Base-by-base conservation (phyloP, 768 basidiomycete species). In the Boletus rufocinnamomeus region DNA sequence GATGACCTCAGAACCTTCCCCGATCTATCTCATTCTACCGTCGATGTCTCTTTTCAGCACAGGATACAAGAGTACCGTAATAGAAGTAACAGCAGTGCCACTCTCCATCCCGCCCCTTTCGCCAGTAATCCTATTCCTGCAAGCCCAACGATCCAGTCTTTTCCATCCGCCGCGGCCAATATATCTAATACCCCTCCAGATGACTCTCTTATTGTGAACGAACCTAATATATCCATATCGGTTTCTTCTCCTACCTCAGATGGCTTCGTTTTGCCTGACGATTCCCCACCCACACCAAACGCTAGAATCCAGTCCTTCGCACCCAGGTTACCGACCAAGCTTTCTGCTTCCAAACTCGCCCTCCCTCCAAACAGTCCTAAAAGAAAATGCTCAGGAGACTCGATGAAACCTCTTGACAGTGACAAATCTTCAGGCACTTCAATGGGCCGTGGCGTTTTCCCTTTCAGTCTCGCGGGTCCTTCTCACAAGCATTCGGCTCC, bases 1-100 rank as follows among this genome's bases (percentile, higher is more conserved):
- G 91, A 93, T 67, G 91, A 93, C 69, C 80, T 93, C 51, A 81
- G 83, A 65, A 84, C 82, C 68, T 73, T 85, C 50, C 77, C 78
- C 16, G 66, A 69, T 40, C 72, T 63, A 14, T 70, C 70, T 28
- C 63, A 58, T 56, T 64, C 74, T 38, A 74, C 75, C n/a, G 65
- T 80, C 52, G 80, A 82, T 46, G 63, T 79, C 7, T 76, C 79
- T 21, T 76, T 89, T 62, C 84, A 88, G 43, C 82, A 86, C 53
- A 84, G 73, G 80, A 66, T 81, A 87, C 62, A 82, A 79, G 41
- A 86, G 57, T 92, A 93, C 67, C 80, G 90, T 17, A 81, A 77
- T 56, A 76, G 85, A 52, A 83, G 82, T 69, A 81, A 77, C 62
- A 84, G 85, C 54, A 80, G 76, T 56, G 81, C 82, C 37, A 84